Evolutionary conservation across 1,284 basidiomycete species (phyloP).

Genomic region (Cryptococcus deneoformans): DNA sequence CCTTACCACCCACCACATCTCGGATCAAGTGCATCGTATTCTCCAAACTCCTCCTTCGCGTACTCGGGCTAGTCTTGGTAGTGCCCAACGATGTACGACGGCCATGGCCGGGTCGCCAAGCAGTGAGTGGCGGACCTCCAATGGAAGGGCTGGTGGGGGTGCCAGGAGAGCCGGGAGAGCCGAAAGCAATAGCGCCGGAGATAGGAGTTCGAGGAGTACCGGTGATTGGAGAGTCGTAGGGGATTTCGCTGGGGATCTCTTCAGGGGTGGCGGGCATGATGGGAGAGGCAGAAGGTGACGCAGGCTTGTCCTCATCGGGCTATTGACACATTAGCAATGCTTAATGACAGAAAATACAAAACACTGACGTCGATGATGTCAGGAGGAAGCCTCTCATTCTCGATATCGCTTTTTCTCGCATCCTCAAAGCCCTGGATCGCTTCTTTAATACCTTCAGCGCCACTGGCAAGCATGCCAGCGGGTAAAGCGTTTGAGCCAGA

Average conservation of each 20-base stretch:
- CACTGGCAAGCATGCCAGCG: slow-evolving; percentile 80
- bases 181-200: slow-evolving; percentile 15
- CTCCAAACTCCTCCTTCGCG: slow-evolving; percentile 85
- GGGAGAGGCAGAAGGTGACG: slow-evolving; percentile 46
- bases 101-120: slow-evolving; percentile 62
- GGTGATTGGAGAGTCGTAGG: slow-evolving; percentile 8
- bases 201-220: slow-evolving; percentile 14
- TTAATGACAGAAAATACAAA: neutral
- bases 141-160: neutral
- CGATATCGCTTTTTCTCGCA: slow-evolving; percentile 98
- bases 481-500: slow-evolving; percentile 76
- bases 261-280: slow-evolving; percentile 27
- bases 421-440: slow-evolving; percentile 93
- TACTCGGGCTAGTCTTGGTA: slow-evolving; percentile 94
- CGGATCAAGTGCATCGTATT: slow-evolving; percentile 95
- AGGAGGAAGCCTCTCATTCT: slow-evolving; percentile 95
- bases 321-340: slow-evolving; percentile 5
- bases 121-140: slow-evolving; percentile 9
- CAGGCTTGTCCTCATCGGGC: slow-evolving; percentile 53
- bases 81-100: slow-evolving; percentile 91
- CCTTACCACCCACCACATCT: slow-evolving; percentile 73
- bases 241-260: slow-evolving; percentile 12
- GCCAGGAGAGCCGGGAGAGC: slow-evolving; percentile 48
- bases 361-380: slow-evolving; percentile 73
- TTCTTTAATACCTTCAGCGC: slow-evolving; percentile 94